phyloP scores from a whole-genome alignment of 2,329 filamentous ascomycete genomes.

The Colletotrichum zoysiae region DNA sequence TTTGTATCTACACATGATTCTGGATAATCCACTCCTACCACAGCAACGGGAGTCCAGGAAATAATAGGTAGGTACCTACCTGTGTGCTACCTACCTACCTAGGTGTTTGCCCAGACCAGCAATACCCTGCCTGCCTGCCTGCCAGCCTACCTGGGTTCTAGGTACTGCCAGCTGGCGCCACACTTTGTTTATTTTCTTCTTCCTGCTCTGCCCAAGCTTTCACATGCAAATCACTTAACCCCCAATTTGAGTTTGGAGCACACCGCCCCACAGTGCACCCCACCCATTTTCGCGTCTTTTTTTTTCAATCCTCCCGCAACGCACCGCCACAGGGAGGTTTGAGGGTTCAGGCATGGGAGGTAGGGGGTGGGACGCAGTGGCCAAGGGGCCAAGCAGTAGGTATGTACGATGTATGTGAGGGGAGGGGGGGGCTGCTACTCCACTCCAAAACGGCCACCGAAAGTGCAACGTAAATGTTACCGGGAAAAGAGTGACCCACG shows the following conservation, averaged over 20 bases:
- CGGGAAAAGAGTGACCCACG: slow-evolving; percentile 13
- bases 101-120: background rate
- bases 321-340: slow-evolving; percentile 29
- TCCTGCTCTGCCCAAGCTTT: background rate
- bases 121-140: background rate
- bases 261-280: slow-evolving; percentile 18
- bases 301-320: too few species aligned
- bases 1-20: background rate
- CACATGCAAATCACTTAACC: slow-evolving; percentile 2
- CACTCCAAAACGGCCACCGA: background rate
- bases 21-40: slow-evolving; percentile 8
- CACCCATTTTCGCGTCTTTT: background rate
- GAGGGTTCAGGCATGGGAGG: slow-evolving; percentile 11
- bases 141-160: background rate
- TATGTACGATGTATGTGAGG: too few species aligned
- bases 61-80: background rate
- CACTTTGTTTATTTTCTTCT: background rate
- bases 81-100: too few species aligned
- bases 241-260: background rate
- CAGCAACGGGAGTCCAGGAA: background rate
- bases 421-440: background rate
- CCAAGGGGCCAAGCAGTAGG: slow-evolving; percentile 1
- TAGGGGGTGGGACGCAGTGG: background rate
- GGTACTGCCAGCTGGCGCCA: background rate
- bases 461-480: background rate